Base-by-base conservation (phyloP, 805 yeast genomes). In the Candida berthetii region DNA sequence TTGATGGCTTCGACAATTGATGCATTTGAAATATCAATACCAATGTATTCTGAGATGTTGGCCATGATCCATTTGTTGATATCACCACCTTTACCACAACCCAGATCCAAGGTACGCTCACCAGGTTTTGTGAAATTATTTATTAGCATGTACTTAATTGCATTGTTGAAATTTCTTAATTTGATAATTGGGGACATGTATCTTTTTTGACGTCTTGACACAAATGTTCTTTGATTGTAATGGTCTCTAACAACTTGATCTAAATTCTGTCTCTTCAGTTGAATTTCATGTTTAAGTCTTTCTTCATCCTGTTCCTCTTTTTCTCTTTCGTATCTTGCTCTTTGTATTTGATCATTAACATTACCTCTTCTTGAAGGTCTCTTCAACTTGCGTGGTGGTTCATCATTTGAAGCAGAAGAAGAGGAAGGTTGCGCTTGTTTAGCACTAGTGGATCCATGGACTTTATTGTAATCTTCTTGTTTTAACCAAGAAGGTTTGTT, bases 41-140 rank as follows among this genome's bases (percentile, higher is more conserved):
- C 99, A 41, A 90, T 79, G 49, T 85, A 86, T 37, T 89, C 90
- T 18, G 77, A 72, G 3, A 87, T 75, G 17, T 76, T 68, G 1
- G 87, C 83, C 50, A 78, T 78, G 39, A 82, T 85, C 80, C 96
- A 91, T 60, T 93, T 93, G 52, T 84, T 78, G 54, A 93, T 66
- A 65, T 93, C 99, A 22, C 99, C 99, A 40, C 99, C 99, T 60
- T 93, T 95, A 13, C 99, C 99, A 63, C 98, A 90, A 14, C 96
- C 96, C 42, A 91, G 62, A 56, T 93, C 99, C 16, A 93, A 65
- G 1, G 84, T 88, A 17, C 74, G 71, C 33, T 74, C 72, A 46
- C 76, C 65, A 36, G 68, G 66, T 29, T 66, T 66, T 2, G 82
- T 78, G 61, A 71, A 81, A 50, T 83, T 85, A 42, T 83, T 82